Percentiles rank a stretch among this genome's conserved stretches.
Evolutionary conservation across 352 stramenopile genomes (phyloP).

Genomic region (Globisporangium nagaii): DNA sequence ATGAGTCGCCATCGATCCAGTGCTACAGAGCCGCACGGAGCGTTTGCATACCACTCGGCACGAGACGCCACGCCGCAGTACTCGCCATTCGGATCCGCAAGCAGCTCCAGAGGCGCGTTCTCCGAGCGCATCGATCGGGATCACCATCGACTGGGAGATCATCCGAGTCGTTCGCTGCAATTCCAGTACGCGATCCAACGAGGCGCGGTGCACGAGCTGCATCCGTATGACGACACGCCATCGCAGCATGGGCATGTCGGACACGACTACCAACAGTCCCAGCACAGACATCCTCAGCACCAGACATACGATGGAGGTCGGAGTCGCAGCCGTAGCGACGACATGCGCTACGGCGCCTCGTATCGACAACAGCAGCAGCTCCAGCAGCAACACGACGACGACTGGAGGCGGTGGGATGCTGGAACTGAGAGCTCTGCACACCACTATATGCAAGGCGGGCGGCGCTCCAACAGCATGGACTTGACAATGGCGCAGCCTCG

Average conservation of each 20-base stretch:
- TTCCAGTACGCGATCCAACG: conserved; percentile 1
- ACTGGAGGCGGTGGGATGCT: neutral
- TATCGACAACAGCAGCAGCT: neutral
- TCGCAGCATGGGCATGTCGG: neutral
- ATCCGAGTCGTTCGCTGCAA: neutral
- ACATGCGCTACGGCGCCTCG: neutral
- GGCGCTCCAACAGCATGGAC: conserved; percentile 6
- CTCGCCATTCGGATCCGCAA: neutral
- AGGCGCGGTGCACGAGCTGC: neutral
- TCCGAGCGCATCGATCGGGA: conserved; percentile 38
- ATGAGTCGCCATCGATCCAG: too few species aligned
- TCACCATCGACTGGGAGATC: neutral
- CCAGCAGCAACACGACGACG: neutral
- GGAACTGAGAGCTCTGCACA: neutral
- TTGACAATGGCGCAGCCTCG: neutral
- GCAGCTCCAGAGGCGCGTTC: conserved; percentile 13
- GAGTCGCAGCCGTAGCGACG: conserved; percentile 10
- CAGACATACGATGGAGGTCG: neutral
- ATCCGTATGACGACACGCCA: neutral
- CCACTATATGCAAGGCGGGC: neutral
- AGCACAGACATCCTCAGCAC: neutral
- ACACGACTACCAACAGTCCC: too few species aligned
- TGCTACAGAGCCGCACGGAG: neutral
- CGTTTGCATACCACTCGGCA: conserved; percentile 29
- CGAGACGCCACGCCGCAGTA: conserved; percentile 12